These are phyloP conservation scores for Kurtzmaniella natalensis DNA, from an alignment of 1,139 yeast species.

Conservation along the genomic window DNA sequence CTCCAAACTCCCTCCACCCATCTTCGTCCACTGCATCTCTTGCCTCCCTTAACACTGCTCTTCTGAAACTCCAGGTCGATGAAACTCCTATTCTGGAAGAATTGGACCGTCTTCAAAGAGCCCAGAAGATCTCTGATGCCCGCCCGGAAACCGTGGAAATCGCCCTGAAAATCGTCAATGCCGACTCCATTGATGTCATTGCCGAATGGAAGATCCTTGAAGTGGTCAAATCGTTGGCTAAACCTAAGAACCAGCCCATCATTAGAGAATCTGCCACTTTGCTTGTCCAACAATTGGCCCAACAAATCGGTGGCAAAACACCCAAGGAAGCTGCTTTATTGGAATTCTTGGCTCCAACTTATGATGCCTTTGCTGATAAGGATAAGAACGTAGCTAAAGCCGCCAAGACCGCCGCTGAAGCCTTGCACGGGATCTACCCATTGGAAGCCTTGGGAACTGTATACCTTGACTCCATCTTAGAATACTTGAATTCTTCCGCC, in stretches of 20 bases:
- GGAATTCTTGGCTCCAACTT: conserved; percentile 51
- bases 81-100: conserved; percentile 66
- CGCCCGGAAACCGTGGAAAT: conserved; percentile 58
- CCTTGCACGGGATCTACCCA: conserved; percentile 66
- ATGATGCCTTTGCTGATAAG: conserved; percentile 75
- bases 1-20: conserved; percentile 34
- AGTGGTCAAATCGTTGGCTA: conserved; percentile 58
- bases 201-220: conserved; percentile 64
- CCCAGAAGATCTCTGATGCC: conserved; percentile 59
- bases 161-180: conserved; percentile 1
- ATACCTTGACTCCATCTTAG: conserved; percentile 56
- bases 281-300: conserved; percentile 63
- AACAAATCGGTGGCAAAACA: conserved; percentile 59
- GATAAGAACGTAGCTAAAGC: conserved; percentile 82
- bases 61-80: conserved; percentile 54
- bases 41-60: conserved; percentile 64
- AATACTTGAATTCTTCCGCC: conserved; percentile 73
- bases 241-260: conserved; percentile 68
- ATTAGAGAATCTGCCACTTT: conserved; percentile 74
- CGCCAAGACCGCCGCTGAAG: conserved; percentile 66
- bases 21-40: conserved; percentile 63
- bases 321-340: conserved; percentile 74
- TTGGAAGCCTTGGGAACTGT: conserved; percentile 75
- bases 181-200: conserved; percentile 41
- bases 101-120: conserved; percentile 52